phyloP scores from a whole-genome alignment of 179 eudicot genomes.

The Beta corolliflora region DNA sequence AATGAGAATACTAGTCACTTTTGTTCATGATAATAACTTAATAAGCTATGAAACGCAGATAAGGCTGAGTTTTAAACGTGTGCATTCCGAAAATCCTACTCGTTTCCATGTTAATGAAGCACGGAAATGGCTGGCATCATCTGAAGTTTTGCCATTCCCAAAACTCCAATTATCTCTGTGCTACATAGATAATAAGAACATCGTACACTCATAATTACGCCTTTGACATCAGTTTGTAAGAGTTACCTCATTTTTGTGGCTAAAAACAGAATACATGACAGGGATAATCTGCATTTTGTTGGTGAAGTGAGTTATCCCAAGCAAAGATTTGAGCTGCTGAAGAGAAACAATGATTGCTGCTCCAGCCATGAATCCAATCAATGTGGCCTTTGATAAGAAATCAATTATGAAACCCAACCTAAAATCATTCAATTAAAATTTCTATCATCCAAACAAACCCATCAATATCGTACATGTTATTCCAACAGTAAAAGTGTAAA shows the following conservation, averaged over 20 bases:
- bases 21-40: neutral
- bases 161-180: no score
- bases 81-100: no score
- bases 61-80: no score
- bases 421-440: constrained; percentile 3
- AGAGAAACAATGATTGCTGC: constrained; percentile 91
- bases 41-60: no score
- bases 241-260: constrained; percentile 62
- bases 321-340: constrained; percentile 78
- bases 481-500: neutral
- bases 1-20: neutral
- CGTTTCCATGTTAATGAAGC: no score
- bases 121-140: no score
- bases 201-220: no score
- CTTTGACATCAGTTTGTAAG: neutral
- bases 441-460: neutral
- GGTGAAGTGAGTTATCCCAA: constrained; percentile 77
- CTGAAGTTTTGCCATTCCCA: no score
- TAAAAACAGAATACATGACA: constrained; percentile 70
- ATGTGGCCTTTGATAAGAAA: constrained; percentile 88
- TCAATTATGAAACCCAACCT: constrained; percentile 92
- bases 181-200: no score
- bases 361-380: constrained; percentile 94
- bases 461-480: neutral
- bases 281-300: constrained; percentile 73